Conservation (phyloP, 2,329 filamentous ascomycete genomes). For the Cyphellophora attinorum region DNA sequence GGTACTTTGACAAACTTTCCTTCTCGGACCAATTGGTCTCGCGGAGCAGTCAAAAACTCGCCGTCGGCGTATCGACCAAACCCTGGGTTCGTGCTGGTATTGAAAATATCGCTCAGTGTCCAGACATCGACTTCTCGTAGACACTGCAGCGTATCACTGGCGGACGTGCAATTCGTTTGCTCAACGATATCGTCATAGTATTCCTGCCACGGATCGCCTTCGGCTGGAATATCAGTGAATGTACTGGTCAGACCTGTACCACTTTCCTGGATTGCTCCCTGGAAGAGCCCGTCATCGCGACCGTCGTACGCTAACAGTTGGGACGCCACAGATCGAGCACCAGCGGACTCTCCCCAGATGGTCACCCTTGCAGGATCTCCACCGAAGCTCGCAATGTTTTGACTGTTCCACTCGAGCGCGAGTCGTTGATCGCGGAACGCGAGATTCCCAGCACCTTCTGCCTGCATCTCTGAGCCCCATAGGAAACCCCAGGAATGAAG, state of each 20-base stretch:
- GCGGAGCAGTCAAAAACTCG: constrained; percentile 40
- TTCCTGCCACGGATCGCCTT: constrained; percentile 43
- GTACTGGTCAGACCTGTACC: constrained; percentile 28
- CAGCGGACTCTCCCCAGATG: constrained; percentile 29
- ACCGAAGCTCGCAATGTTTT: constrained; percentile 27
- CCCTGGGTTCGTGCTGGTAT: constrained; percentile 24
- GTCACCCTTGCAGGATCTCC: constrained; percentile 28
- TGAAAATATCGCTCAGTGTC: constrained; percentile 46
- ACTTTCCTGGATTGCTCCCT: constrained; percentile 19
- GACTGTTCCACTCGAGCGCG: constrained; percentile 28
- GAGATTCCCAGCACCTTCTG: constrained; percentile 39
- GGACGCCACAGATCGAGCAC: constrained; percentile 14
- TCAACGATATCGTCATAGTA: constrained; percentile 54
- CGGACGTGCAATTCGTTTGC: constrained; percentile 48
- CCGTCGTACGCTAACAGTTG: constrained; percentile 19
- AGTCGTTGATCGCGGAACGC: constrained; percentile 38
- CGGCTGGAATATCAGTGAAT: too few species aligned
- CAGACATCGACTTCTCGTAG: constrained; percentile 53
- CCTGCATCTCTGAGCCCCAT: constrained; percentile 24
- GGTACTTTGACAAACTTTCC: constrained; percentile 31
- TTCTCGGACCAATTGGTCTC: constrained; percentile 29
- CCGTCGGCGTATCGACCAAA: constrained; percentile 31
- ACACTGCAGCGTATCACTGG: constrained; percentile 53
- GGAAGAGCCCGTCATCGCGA: constrained; percentile 17
- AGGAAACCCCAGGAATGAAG: constrained; percentile 31